Evolutionary conservation across 2,329 filamentous ascomycete species (phyloP).

Genomic region (Talaromyces sp.): DNA sequence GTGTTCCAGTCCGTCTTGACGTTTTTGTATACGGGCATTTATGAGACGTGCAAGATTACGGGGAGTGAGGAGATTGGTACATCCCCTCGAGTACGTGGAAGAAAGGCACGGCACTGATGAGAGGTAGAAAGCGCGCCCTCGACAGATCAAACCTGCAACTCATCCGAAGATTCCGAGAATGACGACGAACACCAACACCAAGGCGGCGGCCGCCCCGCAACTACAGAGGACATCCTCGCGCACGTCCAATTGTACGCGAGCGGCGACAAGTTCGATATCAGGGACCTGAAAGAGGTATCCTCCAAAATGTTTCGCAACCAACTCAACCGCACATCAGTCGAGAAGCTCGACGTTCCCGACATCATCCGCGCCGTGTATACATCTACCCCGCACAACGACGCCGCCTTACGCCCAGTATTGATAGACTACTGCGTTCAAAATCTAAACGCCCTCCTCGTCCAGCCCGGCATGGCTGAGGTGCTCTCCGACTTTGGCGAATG

Average conservation of each 20-base stretch:
- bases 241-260: slow-evolving; percentile 17
- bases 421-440: slow-evolving; percentile 19
- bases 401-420: slow-evolving; percentile 14
- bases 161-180: slow-evolving; percentile 18
- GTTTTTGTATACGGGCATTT: slow-evolving; percentile 19
- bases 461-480: slow-evolving; percentile 13
- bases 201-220: slow-evolving; percentile 11
- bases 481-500: slow-evolving; percentile 17
- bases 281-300: slow-evolving; percentile 15
- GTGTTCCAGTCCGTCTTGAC: slow-evolving; percentile 19
- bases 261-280: slow-evolving; percentile 19
- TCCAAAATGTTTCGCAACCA: slow-evolving; percentile 19
- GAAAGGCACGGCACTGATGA: background rate
- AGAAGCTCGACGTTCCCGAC: slow-evolving; percentile 8
- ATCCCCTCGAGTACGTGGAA: no score
- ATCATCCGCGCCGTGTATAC: slow-evolving; percentile 18
- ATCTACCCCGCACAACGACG: slow-evolving; percentile 14
- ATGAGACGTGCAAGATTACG: slow-evolving; percentile 18
- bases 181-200: slow-evolving; percentile 14
- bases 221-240: slow-evolving; percentile 18
- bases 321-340: slow-evolving; percentile 14
- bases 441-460: slow-evolving; percentile 9
- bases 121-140: background rate
- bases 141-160: slow-evolving; percentile 9
- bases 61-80: slow-evolving; percentile 11